These are phyloP conservation scores for Gracilariopsis chorda DNA, from an alignment of 23 red algal genomes.

Conservation along the genomic window DNA sequence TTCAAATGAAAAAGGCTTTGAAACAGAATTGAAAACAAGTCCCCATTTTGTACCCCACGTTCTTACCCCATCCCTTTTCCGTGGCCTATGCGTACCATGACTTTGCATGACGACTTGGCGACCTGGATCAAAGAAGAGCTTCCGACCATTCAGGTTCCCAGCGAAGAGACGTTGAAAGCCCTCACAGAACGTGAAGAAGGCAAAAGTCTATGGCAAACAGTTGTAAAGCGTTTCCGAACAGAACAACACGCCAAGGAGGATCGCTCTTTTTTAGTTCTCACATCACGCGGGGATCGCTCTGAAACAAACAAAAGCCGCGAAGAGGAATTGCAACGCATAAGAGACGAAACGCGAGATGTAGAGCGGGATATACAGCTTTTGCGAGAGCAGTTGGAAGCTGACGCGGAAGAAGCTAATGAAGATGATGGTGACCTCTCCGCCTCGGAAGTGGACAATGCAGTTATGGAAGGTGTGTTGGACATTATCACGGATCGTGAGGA, in stretches of 20 bases:
- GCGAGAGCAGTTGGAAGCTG: background rate
- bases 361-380: background rate
- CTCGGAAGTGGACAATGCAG: background rate
- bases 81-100: no score
- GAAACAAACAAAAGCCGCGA: background rate
- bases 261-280: background rate
- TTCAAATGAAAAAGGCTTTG: background rate
- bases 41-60: no score
- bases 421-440: background rate
- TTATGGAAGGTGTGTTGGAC: background rate
- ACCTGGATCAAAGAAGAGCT: slow-evolving; percentile 27
- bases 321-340: background rate
- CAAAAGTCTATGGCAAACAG: background rate
- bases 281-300: background rate
- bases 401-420: background rate
- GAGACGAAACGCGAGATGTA: background rate
- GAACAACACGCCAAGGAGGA: background rate
- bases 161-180: background rate
- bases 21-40: background rate
- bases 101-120: background rate
- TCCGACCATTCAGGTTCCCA: background rate
- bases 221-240: background rate
- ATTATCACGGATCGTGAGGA: background rate
- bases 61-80: no score
- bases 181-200: background rate